These are phyloP conservation scores for Oenanthe javanica DNA, from an alignment of 140 eudicot genomes.

Conservation along the genomic window DNA sequence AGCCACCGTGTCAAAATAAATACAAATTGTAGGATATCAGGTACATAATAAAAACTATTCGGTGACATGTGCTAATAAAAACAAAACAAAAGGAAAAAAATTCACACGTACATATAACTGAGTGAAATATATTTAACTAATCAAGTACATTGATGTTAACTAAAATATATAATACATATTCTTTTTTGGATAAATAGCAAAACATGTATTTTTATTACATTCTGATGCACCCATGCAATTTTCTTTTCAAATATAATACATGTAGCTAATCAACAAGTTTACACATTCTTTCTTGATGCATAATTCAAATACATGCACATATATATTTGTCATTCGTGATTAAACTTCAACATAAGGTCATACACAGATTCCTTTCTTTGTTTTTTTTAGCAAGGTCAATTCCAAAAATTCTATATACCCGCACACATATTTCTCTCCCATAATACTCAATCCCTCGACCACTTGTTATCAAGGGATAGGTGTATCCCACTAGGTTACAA, in stretches of 20 bases:
- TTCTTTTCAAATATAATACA: not conserved
- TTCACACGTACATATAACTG: not conserved
- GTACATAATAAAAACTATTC: not conserved
- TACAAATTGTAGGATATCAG: not conserved
- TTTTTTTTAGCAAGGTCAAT: not conserved
- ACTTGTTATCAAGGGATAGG: not conserved
- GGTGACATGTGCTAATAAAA: not conserved
- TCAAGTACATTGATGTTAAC: not conserved
- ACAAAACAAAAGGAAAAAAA: not conserved
- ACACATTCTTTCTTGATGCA: not conserved
- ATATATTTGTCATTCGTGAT: not conserved
- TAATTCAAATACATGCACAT: not conserved
- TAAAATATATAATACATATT: no score
- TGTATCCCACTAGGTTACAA: not conserved
- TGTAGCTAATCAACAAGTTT: not conserved
- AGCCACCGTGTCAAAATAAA: not conserved
- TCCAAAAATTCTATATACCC: no score
- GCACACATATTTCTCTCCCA: not conserved
- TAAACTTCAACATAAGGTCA: not conserved
- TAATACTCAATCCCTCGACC: not conserved
- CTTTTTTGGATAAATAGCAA: not conserved
- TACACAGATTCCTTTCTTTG: not conserved
- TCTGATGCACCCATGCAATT: not conserved
- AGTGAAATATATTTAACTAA: not conserved
- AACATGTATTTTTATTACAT: not conserved